These are phyloP conservation scores for Lyophyllum semitale DNA, from an alignment of 768 basidiomycete species.

Conservation along the genomic window DNA sequence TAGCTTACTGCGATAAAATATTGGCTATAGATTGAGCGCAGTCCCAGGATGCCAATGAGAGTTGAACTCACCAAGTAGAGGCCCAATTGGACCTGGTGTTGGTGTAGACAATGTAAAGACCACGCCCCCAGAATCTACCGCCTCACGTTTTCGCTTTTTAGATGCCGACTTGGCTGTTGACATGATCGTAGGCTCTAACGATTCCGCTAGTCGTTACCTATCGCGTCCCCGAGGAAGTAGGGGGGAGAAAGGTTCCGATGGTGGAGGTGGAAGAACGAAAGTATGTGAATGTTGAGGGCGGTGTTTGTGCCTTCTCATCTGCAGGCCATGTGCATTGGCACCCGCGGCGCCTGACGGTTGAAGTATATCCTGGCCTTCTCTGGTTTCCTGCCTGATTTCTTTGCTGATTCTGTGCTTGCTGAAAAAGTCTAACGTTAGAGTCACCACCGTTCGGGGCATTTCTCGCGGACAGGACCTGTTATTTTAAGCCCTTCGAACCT, in stretches of 20 bases:
- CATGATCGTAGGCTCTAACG: slow-evolving; percentile 27
- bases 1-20: slow-evolving; percentile 67
- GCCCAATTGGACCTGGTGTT: slow-evolving; percentile 31
- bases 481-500: slow-evolving; percentile 1
- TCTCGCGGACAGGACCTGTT: neutral
- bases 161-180: slow-evolving; percentile 34
- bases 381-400: slow-evolving; percentile 10
- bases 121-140: slow-evolving; percentile 19
- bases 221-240: neutral
- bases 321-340: slow-evolving; percentile 13
- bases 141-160: slow-evolving; percentile 36
- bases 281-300: slow-evolving; percentile 11
- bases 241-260: slow-evolving; percentile 11
- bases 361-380: neutral
- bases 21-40: too few species aligned
- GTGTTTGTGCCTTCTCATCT: slow-evolving; percentile 15
- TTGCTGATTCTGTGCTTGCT: slow-evolving; percentile 5
- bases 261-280: slow-evolving; percentile 11
- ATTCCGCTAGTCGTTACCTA: neutral
- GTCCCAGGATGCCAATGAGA: neutral
- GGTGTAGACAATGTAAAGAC: slow-evolving; percentile 33
- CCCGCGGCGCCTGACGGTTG: slow-evolving; percentile 9
- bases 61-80: slow-evolving; percentile 36
- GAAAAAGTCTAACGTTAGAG: slow-evolving; percentile 7
- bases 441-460: neutral